These are phyloP conservation scores for Acacia acuminata DNA, from an alignment of 306 rosid species.

Conservation along the genomic window DNA sequence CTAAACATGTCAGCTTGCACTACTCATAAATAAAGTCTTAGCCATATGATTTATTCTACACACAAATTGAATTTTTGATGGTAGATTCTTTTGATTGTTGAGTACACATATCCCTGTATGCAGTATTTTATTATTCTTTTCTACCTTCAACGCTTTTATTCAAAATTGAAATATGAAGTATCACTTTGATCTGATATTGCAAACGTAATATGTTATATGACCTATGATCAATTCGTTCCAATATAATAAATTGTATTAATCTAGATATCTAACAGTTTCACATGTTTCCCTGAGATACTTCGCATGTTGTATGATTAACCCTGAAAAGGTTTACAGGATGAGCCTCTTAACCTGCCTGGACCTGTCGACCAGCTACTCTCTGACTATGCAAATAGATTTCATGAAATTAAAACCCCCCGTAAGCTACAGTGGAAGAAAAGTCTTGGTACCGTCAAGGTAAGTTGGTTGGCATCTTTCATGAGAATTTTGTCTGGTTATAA, in stretches of 20 bases:
- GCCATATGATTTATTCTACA: conserved; percentile 3
- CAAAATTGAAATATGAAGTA: not conserved
- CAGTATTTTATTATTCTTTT: not conserved
- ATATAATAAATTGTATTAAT: conserved; percentile 8
- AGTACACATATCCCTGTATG: not conserved
- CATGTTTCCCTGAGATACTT: conserved; percentile 3
- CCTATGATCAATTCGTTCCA: not conserved
- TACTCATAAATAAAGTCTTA: conserved; percentile 13
- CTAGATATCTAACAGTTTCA: conserved; percentile 22
- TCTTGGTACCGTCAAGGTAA: conserved; percentile 93
- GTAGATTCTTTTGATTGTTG: not conserved
- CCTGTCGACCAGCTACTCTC: conserved; percentile 76
- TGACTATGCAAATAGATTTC: conserved; percentile 85
- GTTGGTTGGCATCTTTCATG: conserved; percentile 24
- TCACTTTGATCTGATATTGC: conserved; percentile 14
- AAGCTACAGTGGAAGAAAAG: conserved; percentile 91
- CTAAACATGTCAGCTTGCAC: not conserved
- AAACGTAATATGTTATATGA: not conserved
- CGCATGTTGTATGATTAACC: conserved; percentile 32
- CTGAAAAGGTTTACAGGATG: conserved; percentile 65
- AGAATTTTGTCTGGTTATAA: not conserved
- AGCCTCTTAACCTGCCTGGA: conserved; percentile 65
- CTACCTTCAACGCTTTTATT: conserved; percentile 7
- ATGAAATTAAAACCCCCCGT: conserved; percentile 96
- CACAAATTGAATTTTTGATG: not conserved